Conservation (phyloP, 2,329 filamentous ascomycete genomes). For the Aspergillus sp. region DNA sequence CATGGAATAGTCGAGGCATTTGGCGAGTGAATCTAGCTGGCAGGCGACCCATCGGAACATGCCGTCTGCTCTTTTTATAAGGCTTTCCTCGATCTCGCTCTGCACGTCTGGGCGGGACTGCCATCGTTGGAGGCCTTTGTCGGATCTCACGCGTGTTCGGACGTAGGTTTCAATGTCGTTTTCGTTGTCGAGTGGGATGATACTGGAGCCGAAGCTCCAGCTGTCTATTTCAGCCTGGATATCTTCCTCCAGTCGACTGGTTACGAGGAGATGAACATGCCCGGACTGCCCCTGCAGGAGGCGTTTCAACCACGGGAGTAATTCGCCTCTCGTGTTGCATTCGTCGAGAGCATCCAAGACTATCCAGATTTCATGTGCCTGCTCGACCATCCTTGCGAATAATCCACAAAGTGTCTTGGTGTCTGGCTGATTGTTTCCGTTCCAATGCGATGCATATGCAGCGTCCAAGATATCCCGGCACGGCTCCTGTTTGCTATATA, state of each 20-base stretch:
- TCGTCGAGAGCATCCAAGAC: constrained; percentile 36
- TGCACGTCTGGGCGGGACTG: not conserved
- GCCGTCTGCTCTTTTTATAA: not conserved
- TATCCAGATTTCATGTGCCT: constrained; percentile 14
- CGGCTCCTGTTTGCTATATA: not conserved
- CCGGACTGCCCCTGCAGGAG: too few relatives aligned
- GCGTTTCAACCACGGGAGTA: not conserved
- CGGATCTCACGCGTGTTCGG: not conserved
- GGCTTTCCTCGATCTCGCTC: not conserved
- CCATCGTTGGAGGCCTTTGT: not conserved
- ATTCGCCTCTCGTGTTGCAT: constrained; percentile 8
- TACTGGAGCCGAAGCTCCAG: not conserved
- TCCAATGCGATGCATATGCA: not conserved
- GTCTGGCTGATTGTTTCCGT: constrained; percentile 7
- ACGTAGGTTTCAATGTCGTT: not conserved
- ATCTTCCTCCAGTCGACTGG: too few relatives aligned
- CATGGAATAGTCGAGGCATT: not conserved
- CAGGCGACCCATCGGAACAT: not conserved
- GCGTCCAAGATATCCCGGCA: not conserved
- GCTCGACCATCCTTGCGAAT: constrained; percentile 15
- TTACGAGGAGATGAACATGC: too few relatives aligned
- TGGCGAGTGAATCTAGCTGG: not conserved
- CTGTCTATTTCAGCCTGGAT: too few relatives aligned
- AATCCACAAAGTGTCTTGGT: constrained; percentile 12
- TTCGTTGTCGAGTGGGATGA: not conserved